Evolutionary conservation across 1,284 basidiomycete species (phyloP).

Genomic region (Tilletiaria anomala): DNA sequence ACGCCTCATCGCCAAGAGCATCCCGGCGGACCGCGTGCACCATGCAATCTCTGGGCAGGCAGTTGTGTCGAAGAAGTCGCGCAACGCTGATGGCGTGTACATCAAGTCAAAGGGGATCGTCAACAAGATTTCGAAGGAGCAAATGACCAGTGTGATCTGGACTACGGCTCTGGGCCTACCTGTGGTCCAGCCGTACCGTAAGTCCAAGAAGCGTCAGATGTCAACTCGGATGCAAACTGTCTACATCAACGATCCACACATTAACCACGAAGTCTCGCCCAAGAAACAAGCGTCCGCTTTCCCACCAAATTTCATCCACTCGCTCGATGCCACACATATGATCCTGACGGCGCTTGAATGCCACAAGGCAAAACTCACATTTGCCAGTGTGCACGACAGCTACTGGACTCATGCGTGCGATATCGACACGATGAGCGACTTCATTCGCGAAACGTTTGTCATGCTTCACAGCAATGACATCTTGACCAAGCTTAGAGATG

Average conservation of each 20-base stretch:
- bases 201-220: slow-evolving; percentile 56
- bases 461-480: slow-evolving; percentile 77
- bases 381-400: slow-evolving; percentile 94
- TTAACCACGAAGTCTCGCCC: slow-evolving; percentile 64
- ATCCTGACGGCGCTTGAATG: slow-evolving; percentile 86
- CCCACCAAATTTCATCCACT: slow-evolving; percentile 97
- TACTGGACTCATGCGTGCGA: slow-evolving; percentile 93
- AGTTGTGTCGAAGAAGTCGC: background rate
- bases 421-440: slow-evolving; percentile 75
- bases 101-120: background rate
- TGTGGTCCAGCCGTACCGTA: slow-evolving; percentile 91
- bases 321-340: slow-evolving; percentile 97
- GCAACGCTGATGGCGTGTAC: too few species aligned
- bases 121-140: slow-evolving; percentile 45
- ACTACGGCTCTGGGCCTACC: slow-evolving; percentile 86
- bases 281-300: slow-evolving; percentile 86
- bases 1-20: slow-evolving; percentile 70
- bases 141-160: slow-evolving; percentile 95
- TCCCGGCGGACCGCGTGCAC: slow-evolving; percentile 59
- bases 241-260: slow-evolving; percentile 78
- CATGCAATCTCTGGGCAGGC: slow-evolving; percentile 41
- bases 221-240: slow-evolving; percentile 74
- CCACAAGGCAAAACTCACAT: slow-evolving; percentile 45
- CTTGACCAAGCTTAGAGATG: slow-evolving; percentile 46
- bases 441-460: slow-evolving; percentile 87